Conservation (phyloP, 2,329 filamentous ascomycete species). For the Corynespora cassiicola region DNA sequence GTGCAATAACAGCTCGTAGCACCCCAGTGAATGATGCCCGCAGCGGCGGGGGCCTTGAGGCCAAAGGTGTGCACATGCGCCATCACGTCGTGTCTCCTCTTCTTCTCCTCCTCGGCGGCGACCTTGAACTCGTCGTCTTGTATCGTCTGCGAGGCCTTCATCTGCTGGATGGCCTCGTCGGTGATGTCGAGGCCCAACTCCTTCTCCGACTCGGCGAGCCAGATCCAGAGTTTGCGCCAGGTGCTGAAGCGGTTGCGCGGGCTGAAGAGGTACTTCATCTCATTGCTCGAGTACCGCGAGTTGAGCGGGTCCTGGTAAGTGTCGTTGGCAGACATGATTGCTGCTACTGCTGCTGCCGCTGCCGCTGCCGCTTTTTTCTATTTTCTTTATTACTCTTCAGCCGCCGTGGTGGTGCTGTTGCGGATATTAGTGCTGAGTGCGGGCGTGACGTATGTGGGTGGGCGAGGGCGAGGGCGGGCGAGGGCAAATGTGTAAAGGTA, state of each 20-base stretch:
- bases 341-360: no score
- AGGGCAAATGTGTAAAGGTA: no score
- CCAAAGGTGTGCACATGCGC: constrained; percentile 77
- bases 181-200: constrained; percentile 81
- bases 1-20: constrained; percentile 71
- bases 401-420: background rate
- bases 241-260: constrained; percentile 75
- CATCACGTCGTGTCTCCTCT: constrained; percentile 71
- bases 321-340: constrained; percentile 25
- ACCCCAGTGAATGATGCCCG: constrained; percentile 79
- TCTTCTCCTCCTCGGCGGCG: constrained; percentile 58
- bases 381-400: constrained; percentile 1
- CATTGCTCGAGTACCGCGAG: constrained; percentile 69
- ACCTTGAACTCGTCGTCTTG: constrained; percentile 56
- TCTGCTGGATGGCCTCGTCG: constrained; percentile 62
- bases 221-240: constrained; percentile 87
- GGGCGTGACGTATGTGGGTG: no score
- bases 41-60: constrained; percentile 74
- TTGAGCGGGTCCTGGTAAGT: constrained; percentile 30
- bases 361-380: background rate
- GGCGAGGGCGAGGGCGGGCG: background rate
- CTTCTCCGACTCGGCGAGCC: constrained; percentile 81
- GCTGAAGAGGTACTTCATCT: constrained; percentile 73
- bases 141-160: constrained; percentile 53
- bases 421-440: no score